Base-by-base conservation (phyloP, 495 filamentous ascomycete genomes). In the Neurospora intermedia region DNA sequence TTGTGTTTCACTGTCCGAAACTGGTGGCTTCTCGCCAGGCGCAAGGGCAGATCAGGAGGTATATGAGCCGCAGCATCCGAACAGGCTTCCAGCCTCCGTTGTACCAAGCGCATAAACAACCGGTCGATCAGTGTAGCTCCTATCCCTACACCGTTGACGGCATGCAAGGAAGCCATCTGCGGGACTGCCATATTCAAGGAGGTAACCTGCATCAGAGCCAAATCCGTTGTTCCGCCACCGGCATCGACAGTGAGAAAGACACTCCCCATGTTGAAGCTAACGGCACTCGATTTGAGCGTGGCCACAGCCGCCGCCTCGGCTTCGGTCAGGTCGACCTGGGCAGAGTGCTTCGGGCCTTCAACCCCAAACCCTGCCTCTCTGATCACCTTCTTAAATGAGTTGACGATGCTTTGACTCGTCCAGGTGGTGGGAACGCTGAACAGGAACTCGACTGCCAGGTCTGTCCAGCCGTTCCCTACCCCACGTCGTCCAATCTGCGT, bases 401-500 rank as follows among this genome's bases (percentile, higher is more conserved):
- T 86, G 62, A 92, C 85, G 71, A 88, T 87, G 3, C 83, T 81
- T 40, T 85, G 81, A 71, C 84, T 86, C 42, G 85, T 86, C 90
- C 90, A 92, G 6, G 89, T 91, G 10, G 89, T 91, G 11, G 90
- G 90, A 5, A 91, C 88, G 73, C 87, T 89, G 77, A 91, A 91
- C 39, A 90, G 79, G 76, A 91, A 91, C 75, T 91, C 88, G 27
- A 91, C 85, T 6, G 78, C 82, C 48, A 84, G 78, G 70, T 81
- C 79, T 42, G 74, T 76, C 86, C 88, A 91, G 39, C 81, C 76
- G 54, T 7, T 8, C 16, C 83, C 80, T 23, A 83, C 74, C 43
- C 81, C 80, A 16, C 75, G 70, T 35, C 77, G 73, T 1, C 81
- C 82, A 6, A 77, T 79, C 71, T 81, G 74, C 71, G 82, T 71